Evolutionary conservation across 164 flowering plant species (phyloP), one percentile per base, ranked within the genome.

Genomic region (Pachysandra terminalis): DNA sequence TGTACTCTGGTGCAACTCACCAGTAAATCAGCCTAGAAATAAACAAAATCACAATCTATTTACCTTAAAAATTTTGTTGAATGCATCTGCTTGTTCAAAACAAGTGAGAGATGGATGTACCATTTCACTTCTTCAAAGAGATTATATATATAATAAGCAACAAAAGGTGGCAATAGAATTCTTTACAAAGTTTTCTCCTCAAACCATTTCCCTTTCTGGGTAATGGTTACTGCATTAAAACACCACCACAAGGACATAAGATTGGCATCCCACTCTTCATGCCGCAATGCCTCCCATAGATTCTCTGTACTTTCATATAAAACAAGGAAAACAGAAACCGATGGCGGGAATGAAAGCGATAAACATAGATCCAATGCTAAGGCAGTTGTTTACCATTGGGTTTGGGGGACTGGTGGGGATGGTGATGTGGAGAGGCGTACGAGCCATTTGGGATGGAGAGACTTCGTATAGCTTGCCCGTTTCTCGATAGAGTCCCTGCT

Each of bases 381-480:
- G 81, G 55, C 53, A n/a, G n/a, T n/a, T 53, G 54, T 74, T 82
- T 84, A 57, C 80, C 81, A 64, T 73, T 81, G 49, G 86, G 87
- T 74, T 78, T 82, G 13, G 87, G 90, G 17, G 87, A 84, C 55
- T 19, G 86, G 15, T 64, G 75, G 23, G 78, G 75, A 24, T 40
- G 71, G 5, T 73, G 83, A 45, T 71, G 74, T 0, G 93, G 93
- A 60, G 93, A 88, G 37, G 81, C 82, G 71, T 79, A 74, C 1
- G 82, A 70, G 35, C 88, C 87, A 66, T 86, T 86, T 21, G 85
- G 73, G 27, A 79, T 79, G 0, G 86, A 86, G 23, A 82, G 87
- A 78, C 87, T 83, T 71, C 90, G 81, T 28, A 71, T 65, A 26
- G 66, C 73, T 68, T 80, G 83, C 40, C 89, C 86, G 25, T 84